Evolutionary conservation across 768 basidiomycete genomes (phyloP), one percentile per base, ranked within the genome.

Genomic region (Amyloporia xantha): DNA sequence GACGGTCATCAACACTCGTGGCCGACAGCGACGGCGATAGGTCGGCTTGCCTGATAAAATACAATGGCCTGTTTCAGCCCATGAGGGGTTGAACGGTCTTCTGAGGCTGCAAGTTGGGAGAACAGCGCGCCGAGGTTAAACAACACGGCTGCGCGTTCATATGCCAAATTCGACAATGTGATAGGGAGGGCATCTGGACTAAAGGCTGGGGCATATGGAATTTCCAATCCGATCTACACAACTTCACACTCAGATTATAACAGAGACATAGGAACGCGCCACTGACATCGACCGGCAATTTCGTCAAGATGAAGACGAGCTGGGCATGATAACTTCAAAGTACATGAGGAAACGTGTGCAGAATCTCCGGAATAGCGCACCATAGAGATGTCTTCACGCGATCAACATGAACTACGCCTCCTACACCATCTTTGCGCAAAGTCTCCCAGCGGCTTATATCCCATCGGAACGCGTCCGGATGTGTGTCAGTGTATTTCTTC

Each of bases 101-200:
- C 82, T 0, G 75, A 61, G 3, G 73, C 72, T 0, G 84, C 94
- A 24, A 96, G 71, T 47, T 88, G 84, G 2, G 89, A 89, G 62
- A 86, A 89, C n/a, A 93, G 66, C 2, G 90, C 81, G 1, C 85
- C 90, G 3, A 97, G 72, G 60, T 97, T 97, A 72, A 86, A 95
- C 1, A 97, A 66, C 0, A 88, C 72, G 19, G 78, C 72, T 2
- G 85, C 82, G 13, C 87, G 76, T 62, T 98, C 95, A 56, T 86
- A 96, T 1, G 77, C 69, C n/a, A 97, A 71, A 51, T 84, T 93
- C 27, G 72, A 73, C 26, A 92, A 66, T 0, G 83, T 73, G 20
- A 89, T 65, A 1, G 90, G 81, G 0, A 78, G 58, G 33, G 71
- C 71, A 7, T 67, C 61, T 5, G 81, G 67, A 2, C 78, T 68